These are phyloP conservation scores for Coccinonectria pachysandricola DNA, from an alignment of 2,329 filamentous ascomycete genomes.

Conservation along the genomic window DNA sequence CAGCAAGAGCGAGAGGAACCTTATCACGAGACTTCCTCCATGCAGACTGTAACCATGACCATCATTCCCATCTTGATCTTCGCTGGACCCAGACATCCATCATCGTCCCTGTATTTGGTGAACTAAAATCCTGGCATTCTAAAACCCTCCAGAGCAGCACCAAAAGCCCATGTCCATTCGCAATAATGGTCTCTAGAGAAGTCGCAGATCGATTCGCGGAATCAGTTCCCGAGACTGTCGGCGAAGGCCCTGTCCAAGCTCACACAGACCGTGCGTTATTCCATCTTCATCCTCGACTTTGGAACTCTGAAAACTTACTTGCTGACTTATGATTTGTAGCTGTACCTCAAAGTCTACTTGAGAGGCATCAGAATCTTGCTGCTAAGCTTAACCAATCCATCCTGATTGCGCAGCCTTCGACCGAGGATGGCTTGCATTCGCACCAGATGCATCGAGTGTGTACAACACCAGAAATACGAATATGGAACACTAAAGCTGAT, in stretches of 20 bases:
- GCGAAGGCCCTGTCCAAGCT: conserved; percentile 13
- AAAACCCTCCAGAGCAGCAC: too few relatives aligned
- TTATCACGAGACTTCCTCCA: too few relatives aligned
- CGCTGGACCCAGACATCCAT: too few relatives aligned
- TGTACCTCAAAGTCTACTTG: conserved; percentile 15
- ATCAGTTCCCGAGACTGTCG: conserved; percentile 6
- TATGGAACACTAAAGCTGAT: fast-evolving
- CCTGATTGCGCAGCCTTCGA: too few relatives aligned
- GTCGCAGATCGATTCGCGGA: conserved; percentile 10
- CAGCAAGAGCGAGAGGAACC: too few relatives aligned
- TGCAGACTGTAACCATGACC: too few relatives aligned
- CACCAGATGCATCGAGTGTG: conserved; percentile 1
- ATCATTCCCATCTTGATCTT: too few relatives aligned
- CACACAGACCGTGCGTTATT: conserved; percentile 3
- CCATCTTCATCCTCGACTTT: background rate
- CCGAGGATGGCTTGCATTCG: background rate
- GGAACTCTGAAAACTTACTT: fast-evolving
- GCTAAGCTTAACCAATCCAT: conserved; percentile 6
- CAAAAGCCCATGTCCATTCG: background rate
- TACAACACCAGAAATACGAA: conserved; percentile 8
- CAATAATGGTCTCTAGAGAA: conserved; percentile 14
- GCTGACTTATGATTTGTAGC: too few relatives aligned
- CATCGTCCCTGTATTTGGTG: too few relatives aligned
- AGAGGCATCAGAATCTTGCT: conserved; percentile 17
- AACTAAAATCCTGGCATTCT: too few relatives aligned